Evolutionary conservation across 331 rosid genomes (phyloP).

Genomic region (Quercus phellos): DNA sequence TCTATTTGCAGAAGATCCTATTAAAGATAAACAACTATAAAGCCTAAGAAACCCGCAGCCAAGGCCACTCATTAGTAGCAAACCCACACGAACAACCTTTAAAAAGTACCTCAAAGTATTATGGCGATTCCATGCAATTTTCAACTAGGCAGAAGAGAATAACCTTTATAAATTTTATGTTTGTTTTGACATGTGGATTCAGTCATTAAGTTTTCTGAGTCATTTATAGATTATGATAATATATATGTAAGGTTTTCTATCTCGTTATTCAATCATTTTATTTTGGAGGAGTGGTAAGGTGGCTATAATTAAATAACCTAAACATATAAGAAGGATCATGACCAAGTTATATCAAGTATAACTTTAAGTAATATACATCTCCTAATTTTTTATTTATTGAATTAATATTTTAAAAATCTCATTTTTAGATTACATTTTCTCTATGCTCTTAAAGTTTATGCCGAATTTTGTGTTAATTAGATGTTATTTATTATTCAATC

Average conservation of each 20-base stretch:
- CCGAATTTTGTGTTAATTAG: too few species aligned
- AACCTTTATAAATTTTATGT: neutral
- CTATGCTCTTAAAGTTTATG: too few species aligned
- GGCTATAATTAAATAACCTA: neutral
- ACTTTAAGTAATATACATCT: too few species aligned
- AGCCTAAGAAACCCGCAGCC: conserved; percentile 42
- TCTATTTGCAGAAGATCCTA: conserved; percentile 29
- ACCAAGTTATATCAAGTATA: too few species aligned
- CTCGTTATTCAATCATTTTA: neutral
- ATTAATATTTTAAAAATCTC: too few species aligned
- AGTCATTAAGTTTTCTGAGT: neutral
- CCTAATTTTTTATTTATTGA: too few species aligned
- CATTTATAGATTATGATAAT: neutral
- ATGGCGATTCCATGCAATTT: conserved; percentile 22
- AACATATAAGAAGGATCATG: too few species aligned
- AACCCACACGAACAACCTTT: conserved; percentile 45
- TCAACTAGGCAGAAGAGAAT: conserved; percentile 19
- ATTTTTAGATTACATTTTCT: too few species aligned
- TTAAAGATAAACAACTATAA: conserved; percentile 21
- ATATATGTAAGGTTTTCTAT: neutral
- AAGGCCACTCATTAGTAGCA: conserved; percentile 32
- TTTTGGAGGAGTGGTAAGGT: neutral
- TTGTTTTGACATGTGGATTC: neutral
- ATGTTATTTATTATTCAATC: too few species aligned
- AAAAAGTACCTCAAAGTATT: conserved; percentile 29